Base-by-base conservation (phyloP, 177 flowering plant species). In the Vitis hybrid region DNA sequence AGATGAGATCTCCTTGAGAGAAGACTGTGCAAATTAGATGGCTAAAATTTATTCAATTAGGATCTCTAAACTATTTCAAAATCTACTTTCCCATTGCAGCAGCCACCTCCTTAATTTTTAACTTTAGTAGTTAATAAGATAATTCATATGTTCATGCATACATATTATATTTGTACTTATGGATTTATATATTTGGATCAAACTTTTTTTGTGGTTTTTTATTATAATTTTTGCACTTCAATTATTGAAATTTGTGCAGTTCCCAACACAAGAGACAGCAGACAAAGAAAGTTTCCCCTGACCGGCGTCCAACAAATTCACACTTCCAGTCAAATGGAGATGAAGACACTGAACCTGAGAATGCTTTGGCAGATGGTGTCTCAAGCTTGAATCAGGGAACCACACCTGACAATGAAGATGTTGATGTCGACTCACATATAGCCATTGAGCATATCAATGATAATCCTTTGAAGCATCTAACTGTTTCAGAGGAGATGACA, bases 181-280 rank as follows among this genome's bases (percentile, higher is more conserved):
- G 46, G 46, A 41, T 41, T 41, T 41, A 41, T 41, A 41, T 41
- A 41, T 41, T 41, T 41, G 7, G 46, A 41, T 41, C 51, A 49
- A n/a, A 10, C 14, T n/a, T 52, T 51, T 27, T 51, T 1, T 51
- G 13, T 8, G 2, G 58, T 66, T 11, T 51, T 3, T 54, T 30
- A 4, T 3, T 50, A 2, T 18, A 13, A 12, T 8, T 15, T 41
- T 7, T 64, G 63, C 17, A 27, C 17, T 20, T 54, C 21, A 10
- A 27, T 27, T 15, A 11, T 66, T 17, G 54, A 15, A 67, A 63
- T 60, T 17, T 63, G n/a, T 78, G 78, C 87, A 92, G 95, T 72
- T 85, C 86, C 10, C 87, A 76, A 67, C 77, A 71, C 18, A 88
- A 77, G 85, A 88, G 83, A 74, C 85, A 84, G 18, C 79, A 76